Evolutionary conservation across 768 basidiomycete species (phyloP), one percentile per base, ranked within the genome.

Genomic region (Hericium alpestre): DNA sequence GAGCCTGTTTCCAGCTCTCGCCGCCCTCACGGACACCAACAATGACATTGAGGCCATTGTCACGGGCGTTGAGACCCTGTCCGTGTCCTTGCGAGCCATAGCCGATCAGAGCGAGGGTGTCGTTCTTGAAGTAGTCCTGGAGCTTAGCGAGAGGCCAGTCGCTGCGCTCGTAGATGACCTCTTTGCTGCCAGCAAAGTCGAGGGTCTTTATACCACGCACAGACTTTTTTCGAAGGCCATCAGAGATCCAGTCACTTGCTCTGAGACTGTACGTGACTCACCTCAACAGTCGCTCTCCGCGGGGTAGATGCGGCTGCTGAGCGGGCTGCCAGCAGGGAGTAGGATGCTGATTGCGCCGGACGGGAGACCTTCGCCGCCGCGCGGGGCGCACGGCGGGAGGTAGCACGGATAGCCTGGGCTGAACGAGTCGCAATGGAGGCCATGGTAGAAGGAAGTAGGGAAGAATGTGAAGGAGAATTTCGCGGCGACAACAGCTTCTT

Each of bases 91-190:
- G 93, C 12, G 96, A 98, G 60, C 96, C 96, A 70, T 99, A 98
- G 58, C 96, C 96, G 65, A 98, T 98, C 74, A 99, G 84, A 61
- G 95, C 95, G 56, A 99, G 90, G 63, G 94, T 97, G 74, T 99
- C 96, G 69, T 98, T 89, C 76, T 98, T 98, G 82, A 99, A 96
- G 81, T 95, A 99, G 71, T 98, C 93, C 72, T 98, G 95, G 69
- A 99, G 86, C 76, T 91, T 98, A 60, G 92, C 84, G 60, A 95
- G 76, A 38, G 96, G 96, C 96, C 96, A 99, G 81, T 99, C 96
- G 65, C 80, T 81, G 62, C 91, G 90, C 76, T 97, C 94, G 68
- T 94, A 97, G 49, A 97, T 90, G 61, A 82, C 81, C 76, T 97
- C 93, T 69, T 93, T 81, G 58, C 87, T 86, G 65, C 93, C 94